Percentiles rank a stretch among this genome's conserved stretches.
Conservation (phyloP, 495 filamentous ascomycete genomes). For the Hyaloscypha finlandica region DNA sequence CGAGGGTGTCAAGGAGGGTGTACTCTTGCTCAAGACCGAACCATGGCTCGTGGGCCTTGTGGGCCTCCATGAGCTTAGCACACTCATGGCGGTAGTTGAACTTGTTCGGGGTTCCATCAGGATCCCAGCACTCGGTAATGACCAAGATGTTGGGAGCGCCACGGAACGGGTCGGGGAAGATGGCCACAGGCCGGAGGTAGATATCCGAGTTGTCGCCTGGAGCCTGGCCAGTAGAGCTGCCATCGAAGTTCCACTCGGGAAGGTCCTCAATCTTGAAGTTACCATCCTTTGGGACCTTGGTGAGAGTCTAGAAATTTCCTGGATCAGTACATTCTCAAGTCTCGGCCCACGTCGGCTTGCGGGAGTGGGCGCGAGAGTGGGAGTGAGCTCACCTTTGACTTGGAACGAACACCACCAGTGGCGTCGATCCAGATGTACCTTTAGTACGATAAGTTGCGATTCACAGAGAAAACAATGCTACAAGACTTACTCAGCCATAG, state of each 20-base stretch:
- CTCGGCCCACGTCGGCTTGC: slow-evolving; percentile 17
- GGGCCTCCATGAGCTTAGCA: slow-evolving; percentile 82
- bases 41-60: slow-evolving; percentile 85
- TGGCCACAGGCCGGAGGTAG: slow-evolving; percentile 89
- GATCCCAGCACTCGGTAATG: slow-evolving; percentile 92
- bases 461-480: neutral
- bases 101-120: slow-evolving; percentile 96
- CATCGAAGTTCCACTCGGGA: slow-evolving; percentile 99
- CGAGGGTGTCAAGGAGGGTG: slow-evolving; percentile 83
- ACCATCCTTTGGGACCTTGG: slow-evolving; percentile 54
- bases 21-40: slow-evolving; percentile 99
- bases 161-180: slow-evolving; percentile 94
- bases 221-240: slow-evolving; percentile 91
- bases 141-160: slow-evolving; percentile 82
- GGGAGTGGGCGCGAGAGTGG: slow-evolving; percentile 33
- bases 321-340: neutral
- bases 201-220: slow-evolving; percentile 97
- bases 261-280: slow-evolving; percentile 70
- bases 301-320: slow-evolving; percentile 66
- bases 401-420: slow-evolving; percentile 75
- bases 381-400: slow-evolving; percentile 76
- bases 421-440: slow-evolving; percentile 95
- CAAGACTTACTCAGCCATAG: slow-evolving; percentile 79
- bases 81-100: slow-evolving; percentile 96
- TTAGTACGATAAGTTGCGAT: neutral